These are phyloP conservation scores for Hypocrella siamensis DNA, from an alignment of 2,329 filamentous ascomycete species.

Conservation along the genomic window DNA sequence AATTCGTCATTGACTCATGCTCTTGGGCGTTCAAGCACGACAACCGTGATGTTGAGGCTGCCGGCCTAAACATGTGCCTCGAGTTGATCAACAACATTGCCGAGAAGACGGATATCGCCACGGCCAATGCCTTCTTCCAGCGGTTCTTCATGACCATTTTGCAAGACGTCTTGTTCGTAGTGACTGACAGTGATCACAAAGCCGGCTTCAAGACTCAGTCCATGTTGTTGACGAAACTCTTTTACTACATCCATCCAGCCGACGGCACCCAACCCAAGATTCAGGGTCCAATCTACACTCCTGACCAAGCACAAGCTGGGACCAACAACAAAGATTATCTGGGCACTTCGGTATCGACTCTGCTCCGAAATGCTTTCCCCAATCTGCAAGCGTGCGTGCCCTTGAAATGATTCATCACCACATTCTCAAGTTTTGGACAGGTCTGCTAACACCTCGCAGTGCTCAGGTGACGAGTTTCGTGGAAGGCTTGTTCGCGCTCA, in stretches of 20 bases:
- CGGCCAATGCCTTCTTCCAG: conserved; percentile 91
- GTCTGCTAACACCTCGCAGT: conserved; percentile 26
- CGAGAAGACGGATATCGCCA: conserved; percentile 72
- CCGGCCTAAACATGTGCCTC: conserved; percentile 93
- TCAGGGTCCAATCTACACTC: conserved; percentile 74
- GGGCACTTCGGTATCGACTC: conserved; percentile 67
- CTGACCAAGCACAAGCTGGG: conserved; percentile 67
- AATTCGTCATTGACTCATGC: conserved; percentile 98
- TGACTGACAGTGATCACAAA: conserved; percentile 96
- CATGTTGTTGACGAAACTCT: conserved; percentile 84
- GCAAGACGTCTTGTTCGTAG: conserved; percentile 95
- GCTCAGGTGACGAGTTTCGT: conserved; percentile 83
- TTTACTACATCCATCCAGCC: conserved; percentile 76
- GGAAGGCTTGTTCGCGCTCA: conserved; percentile 73
- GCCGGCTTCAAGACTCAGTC: conserved; percentile 98
- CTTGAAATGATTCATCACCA: too few species aligned
- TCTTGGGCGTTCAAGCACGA: conserved; percentile 99
- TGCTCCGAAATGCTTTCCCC: conserved; percentile 80
- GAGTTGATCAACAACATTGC: conserved; percentile 97
- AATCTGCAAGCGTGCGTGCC: conserved; percentile 72
- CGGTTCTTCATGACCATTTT: conserved; percentile 92
- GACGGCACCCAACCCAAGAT: conserved; percentile 65
- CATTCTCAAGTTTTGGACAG: too few species aligned
- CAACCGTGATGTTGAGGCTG: conserved; percentile 93
- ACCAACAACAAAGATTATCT: conserved; percentile 88